Evolutionary conservation across 352 stramenopile species (phyloP).

Genomic region (Elongisporangium anandrum): DNA sequence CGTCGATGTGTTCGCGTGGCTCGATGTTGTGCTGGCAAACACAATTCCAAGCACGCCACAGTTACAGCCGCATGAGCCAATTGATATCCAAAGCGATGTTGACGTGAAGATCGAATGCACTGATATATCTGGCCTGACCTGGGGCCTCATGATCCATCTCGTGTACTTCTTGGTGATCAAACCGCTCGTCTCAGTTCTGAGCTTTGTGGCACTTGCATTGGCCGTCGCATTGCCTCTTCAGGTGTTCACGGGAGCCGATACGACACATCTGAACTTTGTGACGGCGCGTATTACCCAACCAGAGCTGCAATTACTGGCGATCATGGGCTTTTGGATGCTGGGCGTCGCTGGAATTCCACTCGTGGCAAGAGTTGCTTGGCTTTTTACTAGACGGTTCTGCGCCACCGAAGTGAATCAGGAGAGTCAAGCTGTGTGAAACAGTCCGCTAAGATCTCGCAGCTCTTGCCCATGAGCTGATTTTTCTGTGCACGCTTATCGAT

Average conservation of each 20-base stretch:
- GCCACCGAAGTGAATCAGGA: too few species aligned
- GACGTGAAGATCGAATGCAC: not conserved
- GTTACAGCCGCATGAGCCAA: not conserved
- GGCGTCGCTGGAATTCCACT: not conserved
- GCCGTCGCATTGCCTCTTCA: not conserved
- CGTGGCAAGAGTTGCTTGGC: not conserved
- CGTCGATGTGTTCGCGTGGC: not conserved
- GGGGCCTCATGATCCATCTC: not conserved
- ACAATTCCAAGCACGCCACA: constrained; percentile 17
- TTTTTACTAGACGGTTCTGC: not conserved
- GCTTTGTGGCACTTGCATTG: not conserved
- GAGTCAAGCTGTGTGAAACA: too few species aligned
- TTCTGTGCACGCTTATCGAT: too few species aligned
- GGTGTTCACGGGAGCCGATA: not conserved
- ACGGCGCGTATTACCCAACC: too few species aligned
- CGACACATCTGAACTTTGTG: not conserved
- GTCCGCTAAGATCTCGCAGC: too few species aligned
- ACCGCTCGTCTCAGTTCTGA: not conserved
- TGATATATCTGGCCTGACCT: not conserved
- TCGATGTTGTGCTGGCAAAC: constrained; percentile 12
- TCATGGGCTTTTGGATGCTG: not conserved
- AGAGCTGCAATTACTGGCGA: not conserved
- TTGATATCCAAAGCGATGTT: too few species aligned
- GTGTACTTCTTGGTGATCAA: not conserved
- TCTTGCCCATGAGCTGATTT: too few species aligned